Conservation (phyloP, 2,329 filamentous ascomycete species). For the Scytalidium sp. region DNA sequence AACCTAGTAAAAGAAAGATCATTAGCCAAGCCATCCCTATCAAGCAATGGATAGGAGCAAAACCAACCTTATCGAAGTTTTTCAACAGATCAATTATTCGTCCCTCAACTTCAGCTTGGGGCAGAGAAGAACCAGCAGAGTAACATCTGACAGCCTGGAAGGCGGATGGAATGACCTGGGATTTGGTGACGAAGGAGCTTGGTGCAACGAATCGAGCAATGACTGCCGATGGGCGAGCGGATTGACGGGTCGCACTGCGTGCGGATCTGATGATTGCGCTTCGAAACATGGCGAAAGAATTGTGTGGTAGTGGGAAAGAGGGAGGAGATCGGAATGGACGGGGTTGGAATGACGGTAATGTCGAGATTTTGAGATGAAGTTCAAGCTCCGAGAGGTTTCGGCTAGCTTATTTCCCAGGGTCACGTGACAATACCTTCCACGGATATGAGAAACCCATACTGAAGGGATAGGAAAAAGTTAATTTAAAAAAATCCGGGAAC, state of each 20-base stretch:
- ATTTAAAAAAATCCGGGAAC: not conserved
- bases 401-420: not conserved
- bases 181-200: slow-evolving; percentile 59
- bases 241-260: slow-evolving; percentile 46
- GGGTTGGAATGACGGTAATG: slow-evolving; percentile 2
- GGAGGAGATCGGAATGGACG: slow-evolving; percentile 5
- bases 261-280: slow-evolving; percentile 78
- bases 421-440: not conserved
- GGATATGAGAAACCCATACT: too few relatives aligned
- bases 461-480: not conserved
- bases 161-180: slow-evolving; percentile 60
- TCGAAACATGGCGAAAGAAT: slow-evolving; percentile 75
- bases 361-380: slow-evolving; percentile 7
- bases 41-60: slow-evolving; percentile 1
- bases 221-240: slow-evolving; percentile 47
- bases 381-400: not conserved
- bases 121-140: slow-evolving; percentile 75
- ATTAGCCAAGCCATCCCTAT: slow-evolving; percentile 15
- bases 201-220: slow-evolving; percentile 58
- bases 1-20: slow-evolving; percentile 51
- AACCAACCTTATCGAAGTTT: slow-evolving; percentile 91
- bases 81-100: slow-evolving; percentile 89
- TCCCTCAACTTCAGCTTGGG: slow-evolving; percentile 82
- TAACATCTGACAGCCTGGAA: slow-evolving; percentile 78
- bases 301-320: slow-evolving; percentile 11